Evolutionary conservation across 2,329 filamentous ascomycete species (phyloP).

Genomic region (Cytospora piceicola): DNA sequence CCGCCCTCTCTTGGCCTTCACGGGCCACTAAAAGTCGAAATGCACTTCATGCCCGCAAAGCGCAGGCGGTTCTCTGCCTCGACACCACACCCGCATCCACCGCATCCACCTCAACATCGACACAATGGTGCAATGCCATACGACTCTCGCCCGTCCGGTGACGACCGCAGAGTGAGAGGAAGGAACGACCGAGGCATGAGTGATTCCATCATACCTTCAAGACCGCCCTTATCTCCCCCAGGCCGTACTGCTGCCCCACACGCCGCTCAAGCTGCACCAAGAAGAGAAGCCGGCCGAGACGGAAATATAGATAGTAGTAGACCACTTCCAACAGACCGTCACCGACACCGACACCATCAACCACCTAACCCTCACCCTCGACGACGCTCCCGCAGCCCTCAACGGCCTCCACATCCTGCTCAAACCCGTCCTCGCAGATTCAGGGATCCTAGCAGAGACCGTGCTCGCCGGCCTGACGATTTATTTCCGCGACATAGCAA

Average conservation of each 20-base stretch:
- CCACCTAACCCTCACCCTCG: slow-evolving; percentile 35
- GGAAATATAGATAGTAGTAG: slow-evolving; percentile 33
- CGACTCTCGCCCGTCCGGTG: slow-evolving; percentile 42
- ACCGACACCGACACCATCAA: slow-evolving; percentile 34
- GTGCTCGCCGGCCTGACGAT: slow-evolving; percentile 35
- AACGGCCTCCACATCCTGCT: slow-evolving; percentile 39
- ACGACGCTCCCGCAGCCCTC: slow-evolving; percentile 37
- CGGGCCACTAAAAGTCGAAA: slow-evolving; percentile 38
- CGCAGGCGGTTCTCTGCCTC: slow-evolving; percentile 34
- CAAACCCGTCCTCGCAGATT: slow-evolving; percentile 45
- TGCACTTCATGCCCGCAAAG: slow-evolving; percentile 36
- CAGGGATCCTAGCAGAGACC: slow-evolving; percentile 45
- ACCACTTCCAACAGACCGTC: slow-evolving; percentile 33
- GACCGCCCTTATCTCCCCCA: slow-evolving; percentile 38
- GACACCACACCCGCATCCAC: slow-evolving; percentile 25
- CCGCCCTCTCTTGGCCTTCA: slow-evolving; percentile 21
- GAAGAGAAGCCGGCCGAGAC: slow-evolving; percentile 30
- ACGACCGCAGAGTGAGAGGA: slow-evolving; percentile 43
- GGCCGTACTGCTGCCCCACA: slow-evolving; percentile 35
- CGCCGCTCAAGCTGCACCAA: slow-evolving; percentile 31
- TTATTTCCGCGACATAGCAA: slow-evolving; percentile 35
- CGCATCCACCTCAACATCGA: slow-evolving; percentile 35
- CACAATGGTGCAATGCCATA: slow-evolving; percentile 47
- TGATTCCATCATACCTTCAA: slow-evolving; percentile 31
- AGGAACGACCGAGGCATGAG: slow-evolving; percentile 43